These are phyloP conservation scores for Fusarium buxicola DNA, from an alignment of 2,329 filamentous ascomycete species.

Conservation along the genomic window DNA sequence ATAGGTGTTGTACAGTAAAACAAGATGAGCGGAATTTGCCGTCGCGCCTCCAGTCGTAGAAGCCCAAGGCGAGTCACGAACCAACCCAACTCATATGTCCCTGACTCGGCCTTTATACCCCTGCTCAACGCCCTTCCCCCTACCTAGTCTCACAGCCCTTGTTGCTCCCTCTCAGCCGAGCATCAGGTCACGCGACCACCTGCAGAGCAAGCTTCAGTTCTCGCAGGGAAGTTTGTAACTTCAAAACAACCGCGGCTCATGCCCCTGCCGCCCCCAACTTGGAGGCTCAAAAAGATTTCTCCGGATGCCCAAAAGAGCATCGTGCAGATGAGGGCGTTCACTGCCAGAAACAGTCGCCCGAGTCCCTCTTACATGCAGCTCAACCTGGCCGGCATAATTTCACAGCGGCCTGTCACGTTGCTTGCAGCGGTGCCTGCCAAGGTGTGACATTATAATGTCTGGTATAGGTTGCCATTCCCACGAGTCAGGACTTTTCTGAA, in stretches of 20 bases:
- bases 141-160: background rate
- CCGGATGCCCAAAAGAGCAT: constrained; percentile 4
- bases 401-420: background rate
- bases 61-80: background rate
- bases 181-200: constrained; percentile 10
- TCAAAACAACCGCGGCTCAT: background rate
- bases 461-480: background rate
- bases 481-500: background rate
- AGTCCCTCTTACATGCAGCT: background rate
- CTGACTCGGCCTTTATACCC: background rate
- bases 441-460: too few species aligned
- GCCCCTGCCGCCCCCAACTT: background rate
- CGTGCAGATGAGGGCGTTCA: constrained; percentile 3
- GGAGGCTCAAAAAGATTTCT: constrained; percentile 1
- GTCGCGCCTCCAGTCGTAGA: background rate
- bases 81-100: background rate
- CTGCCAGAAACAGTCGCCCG: background rate
- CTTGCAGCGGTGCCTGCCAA: background rate
- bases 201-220: too few species aligned
- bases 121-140: constrained; percentile 1
- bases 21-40: background rate
- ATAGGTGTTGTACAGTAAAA: too few species aligned
- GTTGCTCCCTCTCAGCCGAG: constrained; percentile 10
- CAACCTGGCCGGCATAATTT: background rate
- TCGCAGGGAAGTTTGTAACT: background rate